phyloP scores from a whole-genome alignment of 495 filamentous ascomycete species.

The Lepraria neglecta region DNA sequence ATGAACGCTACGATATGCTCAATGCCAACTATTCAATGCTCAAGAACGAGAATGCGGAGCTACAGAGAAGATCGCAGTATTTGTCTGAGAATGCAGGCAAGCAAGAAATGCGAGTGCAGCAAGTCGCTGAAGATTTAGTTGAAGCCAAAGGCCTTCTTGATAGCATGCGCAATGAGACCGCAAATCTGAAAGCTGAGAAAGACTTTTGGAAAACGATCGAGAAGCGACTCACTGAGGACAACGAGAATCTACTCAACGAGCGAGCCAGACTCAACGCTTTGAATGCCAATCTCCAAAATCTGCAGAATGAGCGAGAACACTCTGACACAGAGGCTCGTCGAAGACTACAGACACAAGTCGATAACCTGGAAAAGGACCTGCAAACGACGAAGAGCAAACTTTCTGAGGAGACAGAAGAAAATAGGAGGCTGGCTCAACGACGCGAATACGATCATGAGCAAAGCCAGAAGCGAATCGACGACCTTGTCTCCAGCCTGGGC shows the following conservation, averaged over 20 bases:
- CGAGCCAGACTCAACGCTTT: conserved; percentile 70
- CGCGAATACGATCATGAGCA: conserved; percentile 86
- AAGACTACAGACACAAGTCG: conserved; percentile 66
- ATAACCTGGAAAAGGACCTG: conserved; percentile 72
- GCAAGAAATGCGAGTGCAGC: conserved; percentile 82
- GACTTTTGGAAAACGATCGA: conserved; percentile 87
- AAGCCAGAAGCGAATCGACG: conserved; percentile 80
- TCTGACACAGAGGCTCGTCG: conserved; percentile 74
- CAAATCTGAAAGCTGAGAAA: conserved; percentile 90
- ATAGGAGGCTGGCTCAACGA: conserved; percentile 66
- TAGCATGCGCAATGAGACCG: conserved; percentile 81
- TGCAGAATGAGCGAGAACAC: conserved; percentile 85
- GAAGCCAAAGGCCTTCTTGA: conserved; percentile 76
- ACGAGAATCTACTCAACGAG: conserved; percentile 76
- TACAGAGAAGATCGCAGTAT: conserved; percentile 69
- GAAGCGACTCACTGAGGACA: conserved; percentile 76
- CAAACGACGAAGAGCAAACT: conserved; percentile 74
- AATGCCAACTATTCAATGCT: conserved; percentile 77
- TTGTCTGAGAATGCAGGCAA: conserved; percentile 77
- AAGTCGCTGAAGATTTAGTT: conserved; percentile 86
- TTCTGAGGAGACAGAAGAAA: conserved; percentile 73
- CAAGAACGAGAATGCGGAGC: conserved; percentile 73
- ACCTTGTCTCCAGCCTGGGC: conserved; percentile 70
- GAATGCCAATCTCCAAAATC: conserved; percentile 70
- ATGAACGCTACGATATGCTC: conserved; percentile 82